These are phyloP conservation scores for Phanerodontia chrysosporium DNA, from an alignment of 768 basidiomycete genomes.

Conservation along the genomic window DNA sequence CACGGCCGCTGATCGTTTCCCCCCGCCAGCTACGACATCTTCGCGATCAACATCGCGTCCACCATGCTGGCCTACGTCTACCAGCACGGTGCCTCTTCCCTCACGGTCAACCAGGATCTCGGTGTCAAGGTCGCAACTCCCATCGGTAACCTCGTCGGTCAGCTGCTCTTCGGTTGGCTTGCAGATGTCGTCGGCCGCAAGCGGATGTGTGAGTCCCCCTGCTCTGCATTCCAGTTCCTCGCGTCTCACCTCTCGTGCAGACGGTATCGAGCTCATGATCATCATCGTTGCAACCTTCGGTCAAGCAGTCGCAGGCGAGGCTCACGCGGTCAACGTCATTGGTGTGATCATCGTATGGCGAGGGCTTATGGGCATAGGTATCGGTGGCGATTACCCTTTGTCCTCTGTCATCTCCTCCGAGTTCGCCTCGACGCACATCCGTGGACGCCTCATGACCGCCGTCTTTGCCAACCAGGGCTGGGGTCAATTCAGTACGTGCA, in stretches of 20 bases:
- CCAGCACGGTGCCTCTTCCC: slow-evolving; percentile 37
- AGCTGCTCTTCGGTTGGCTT: slow-evolving; percentile 42
- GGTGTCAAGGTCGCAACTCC: slow-evolving; percentile 41
- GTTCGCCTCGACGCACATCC: slow-evolving; percentile 42
- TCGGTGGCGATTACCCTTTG: slow-evolving; percentile 32
- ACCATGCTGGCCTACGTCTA: slow-evolving; percentile 46
- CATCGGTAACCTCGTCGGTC: slow-evolving; percentile 36
- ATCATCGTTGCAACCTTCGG: slow-evolving; percentile 37
- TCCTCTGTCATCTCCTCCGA: slow-evolving; percentile 45
- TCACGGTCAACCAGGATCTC: slow-evolving; percentile 43
- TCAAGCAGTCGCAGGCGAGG: slow-evolving; percentile 35
- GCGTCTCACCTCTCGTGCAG: slow-evolving; percentile 17
- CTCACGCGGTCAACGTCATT: slow-evolving; percentile 35
- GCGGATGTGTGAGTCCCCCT: slow-evolving; percentile 28
- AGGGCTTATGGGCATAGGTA: slow-evolving; percentile 9
- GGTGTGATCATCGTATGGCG: slow-evolving; percentile 44
- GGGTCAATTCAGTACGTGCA: slow-evolving; percentile 31
- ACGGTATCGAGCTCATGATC: slow-evolving; percentile 40
- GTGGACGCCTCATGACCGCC: slow-evolving; percentile 46
- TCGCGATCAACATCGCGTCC: slow-evolving; percentile 42
- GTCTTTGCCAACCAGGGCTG: slow-evolving; percentile 45
- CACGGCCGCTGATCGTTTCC: neutral
- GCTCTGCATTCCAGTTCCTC: neutral
- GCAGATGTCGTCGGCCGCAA: slow-evolving; percentile 41
- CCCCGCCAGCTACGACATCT: slow-evolving; percentile 30